phyloP scores from a whole-genome alignment of 1,284 basidiomycete genomes.

The Pascua guehoae region DNA sequence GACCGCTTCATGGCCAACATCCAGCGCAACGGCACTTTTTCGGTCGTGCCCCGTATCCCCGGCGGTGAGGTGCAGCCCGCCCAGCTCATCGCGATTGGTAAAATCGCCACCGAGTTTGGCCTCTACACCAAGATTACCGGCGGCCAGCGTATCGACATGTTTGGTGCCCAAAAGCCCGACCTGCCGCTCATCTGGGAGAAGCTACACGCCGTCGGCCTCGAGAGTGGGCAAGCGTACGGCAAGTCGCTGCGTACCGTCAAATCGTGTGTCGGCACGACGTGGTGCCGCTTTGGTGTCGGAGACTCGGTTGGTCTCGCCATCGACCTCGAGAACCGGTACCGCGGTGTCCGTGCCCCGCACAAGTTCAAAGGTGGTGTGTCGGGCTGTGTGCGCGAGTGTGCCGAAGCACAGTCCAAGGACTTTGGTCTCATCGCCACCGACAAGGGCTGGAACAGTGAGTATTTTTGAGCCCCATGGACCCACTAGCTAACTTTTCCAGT shows the following conservation, averaged over 20 bases:
- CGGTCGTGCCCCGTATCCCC: conserved; percentile 64
- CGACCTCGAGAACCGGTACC: conserved; percentile 68
- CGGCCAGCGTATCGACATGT: conserved; percentile 67
- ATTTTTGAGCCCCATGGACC: background rate
- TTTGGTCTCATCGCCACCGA: conserved; percentile 74
- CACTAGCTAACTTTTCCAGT: conserved; percentile 49
- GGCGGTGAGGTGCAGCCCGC: conserved; percentile 60
- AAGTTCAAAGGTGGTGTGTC: conserved; percentile 76
- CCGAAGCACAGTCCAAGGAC: conserved; percentile 71
- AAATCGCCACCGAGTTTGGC: conserved; percentile 65
- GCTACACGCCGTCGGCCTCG: conserved; percentile 64
- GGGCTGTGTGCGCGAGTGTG: conserved; percentile 70
- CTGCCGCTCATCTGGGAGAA: conserved; percentile 73
- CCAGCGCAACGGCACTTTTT: conserved; percentile 70
- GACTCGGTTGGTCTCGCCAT: conserved; percentile 72
- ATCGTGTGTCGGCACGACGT: conserved; percentile 59
- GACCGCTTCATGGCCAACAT: conserved; percentile 67
- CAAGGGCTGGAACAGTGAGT: conserved; percentile 67
- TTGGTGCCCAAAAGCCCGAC: conserved; percentile 70
- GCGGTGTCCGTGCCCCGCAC: conserved; percentile 65
- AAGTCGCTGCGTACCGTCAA: conserved; percentile 60
- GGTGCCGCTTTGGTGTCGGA: conserved; percentile 73
- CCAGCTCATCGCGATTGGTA: conserved; percentile 64
- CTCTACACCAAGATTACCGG: conserved; percentile 69
- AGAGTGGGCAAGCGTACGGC: conserved; percentile 73